phyloP scores from a whole-genome alignment of 345 rosid genomes.

The Trapa incisa region DNA sequence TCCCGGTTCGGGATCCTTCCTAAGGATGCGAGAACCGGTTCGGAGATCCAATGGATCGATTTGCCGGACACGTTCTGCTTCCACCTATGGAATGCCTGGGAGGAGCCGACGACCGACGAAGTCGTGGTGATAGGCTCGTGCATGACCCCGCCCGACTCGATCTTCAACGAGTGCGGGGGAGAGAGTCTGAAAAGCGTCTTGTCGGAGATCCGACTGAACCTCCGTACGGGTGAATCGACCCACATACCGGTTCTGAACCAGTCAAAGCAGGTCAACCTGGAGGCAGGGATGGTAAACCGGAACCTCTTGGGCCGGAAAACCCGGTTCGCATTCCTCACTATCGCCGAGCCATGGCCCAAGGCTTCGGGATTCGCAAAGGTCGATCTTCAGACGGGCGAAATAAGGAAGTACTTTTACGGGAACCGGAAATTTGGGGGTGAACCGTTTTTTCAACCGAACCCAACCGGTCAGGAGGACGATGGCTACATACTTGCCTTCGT shows the following conservation, averaged over 20 bases:
- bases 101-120: conserved; percentile 60
- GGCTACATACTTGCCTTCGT: conserved; percentile 13
- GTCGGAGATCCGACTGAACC: conserved; percentile 12
- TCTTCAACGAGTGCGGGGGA: conserved; percentile 15
- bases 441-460: conserved; percentile 12
- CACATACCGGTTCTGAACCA: conserved; percentile 7
- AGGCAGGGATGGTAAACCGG: conserved; percentile 18
- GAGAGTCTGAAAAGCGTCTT: background rate
- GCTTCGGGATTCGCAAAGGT: conserved; percentile 12
- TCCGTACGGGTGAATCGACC: conserved; percentile 10
- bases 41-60: conserved; percentile 65
- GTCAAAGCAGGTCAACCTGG: conserved; percentile 11
- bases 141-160: conserved; percentile 14
- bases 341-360: conserved; percentile 16
- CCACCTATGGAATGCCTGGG: conserved; percentile 79
- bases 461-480: conserved; percentile 7
- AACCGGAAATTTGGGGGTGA: conserved; percentile 11
- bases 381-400: background rate
- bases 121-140: conserved; percentile 43
- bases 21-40: conserved; percentile 30
- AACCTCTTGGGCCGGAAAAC: conserved; percentile 13
- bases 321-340: conserved; percentile 12
- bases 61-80: conserved; percentile 31
- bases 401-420: conserved; percentile 10
- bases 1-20: conserved; percentile 65